Evolutionary conservation across 805 yeast species (phyloP).

Genomic region (Candida xiaguanensis): DNA sequence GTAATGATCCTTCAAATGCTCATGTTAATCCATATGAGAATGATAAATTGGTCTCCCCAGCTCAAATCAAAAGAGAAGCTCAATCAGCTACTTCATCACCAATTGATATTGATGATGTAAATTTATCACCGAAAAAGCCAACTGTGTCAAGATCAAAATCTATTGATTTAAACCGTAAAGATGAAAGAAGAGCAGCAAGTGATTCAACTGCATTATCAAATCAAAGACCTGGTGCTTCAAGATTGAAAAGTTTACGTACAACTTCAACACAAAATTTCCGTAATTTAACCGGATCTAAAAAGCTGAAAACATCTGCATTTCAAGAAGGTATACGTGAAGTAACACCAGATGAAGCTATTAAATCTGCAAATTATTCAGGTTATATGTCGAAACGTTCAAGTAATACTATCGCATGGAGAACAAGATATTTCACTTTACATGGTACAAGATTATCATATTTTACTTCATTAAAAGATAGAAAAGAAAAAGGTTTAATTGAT

Average conservation of each 20-base stretch:
- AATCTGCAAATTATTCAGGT: conserved; percentile 75
- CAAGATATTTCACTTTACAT: conserved; percentile 79
- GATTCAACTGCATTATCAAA: conserved; percentile 26
- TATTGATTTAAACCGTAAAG: conserved; percentile 6
- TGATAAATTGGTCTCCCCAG: conserved; percentile 21
- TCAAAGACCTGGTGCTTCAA: conserved; percentile 21
- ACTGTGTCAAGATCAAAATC: conserved; percentile 15
- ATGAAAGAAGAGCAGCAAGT: conserved; percentile 24
- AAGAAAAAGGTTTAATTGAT: conserved; percentile 91
- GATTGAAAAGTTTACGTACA: conserved; percentile 50
- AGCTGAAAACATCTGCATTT: conserved; percentile 72
- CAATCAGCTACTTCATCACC: neutral
- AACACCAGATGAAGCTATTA: conserved; percentile 74
- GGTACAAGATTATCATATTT: conserved; percentile 92
- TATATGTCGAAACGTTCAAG: conserved; percentile 94
- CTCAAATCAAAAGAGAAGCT: conserved; percentile 19
- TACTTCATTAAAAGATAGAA: conserved; percentile 67
- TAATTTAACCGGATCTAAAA: conserved; percentile 45
- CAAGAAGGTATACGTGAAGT: conserved; percentile 81
- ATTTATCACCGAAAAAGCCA: conserved; percentile 34
- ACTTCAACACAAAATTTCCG: conserved; percentile 51
- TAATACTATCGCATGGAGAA: conserved; percentile 83
- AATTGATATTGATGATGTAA: conserved; percentile 29
- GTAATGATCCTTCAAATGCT: conserved; percentile 10
- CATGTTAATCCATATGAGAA: neutral